Percentiles rank a stretch among this genome's conserved stretches.
Evolutionary conservation across 2,329 filamentous ascomycete genomes (phyloP).

Genomic region (Colletotrichum echinochloae): DNA sequence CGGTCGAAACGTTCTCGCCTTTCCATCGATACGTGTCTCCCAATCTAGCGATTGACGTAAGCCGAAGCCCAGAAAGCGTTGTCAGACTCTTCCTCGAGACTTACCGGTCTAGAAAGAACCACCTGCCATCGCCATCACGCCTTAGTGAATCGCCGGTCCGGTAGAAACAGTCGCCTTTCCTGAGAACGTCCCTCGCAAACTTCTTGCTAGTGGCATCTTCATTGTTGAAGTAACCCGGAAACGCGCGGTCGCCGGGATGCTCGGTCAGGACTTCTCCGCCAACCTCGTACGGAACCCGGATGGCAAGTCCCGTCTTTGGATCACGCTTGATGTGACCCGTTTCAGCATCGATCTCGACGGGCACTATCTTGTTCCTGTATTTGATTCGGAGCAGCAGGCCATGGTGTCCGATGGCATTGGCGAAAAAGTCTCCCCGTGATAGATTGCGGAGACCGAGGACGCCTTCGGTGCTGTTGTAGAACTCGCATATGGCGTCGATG

Average conservation of each 20-base stretch:
- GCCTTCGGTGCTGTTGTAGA: conserved; percentile 84
- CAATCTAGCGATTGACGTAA: conserved; percentile 54
- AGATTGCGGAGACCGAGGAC: conserved; percentile 72
- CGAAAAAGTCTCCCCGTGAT: conserved; percentile 70
- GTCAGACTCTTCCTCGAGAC: conserved; percentile 17
- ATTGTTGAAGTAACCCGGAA: conserved; percentile 79
- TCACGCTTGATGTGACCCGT: conserved; percentile 76
- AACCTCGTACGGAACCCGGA: conserved; percentile 70
- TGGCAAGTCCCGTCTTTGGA: conserved; percentile 75
- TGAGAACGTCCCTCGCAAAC: conserved; percentile 72
- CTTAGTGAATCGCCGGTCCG: conserved; percentile 75
- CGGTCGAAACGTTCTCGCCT: conserved; percentile 74
- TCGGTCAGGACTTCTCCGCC: conserved; percentile 83
- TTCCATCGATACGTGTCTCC: conserved; percentile 84
- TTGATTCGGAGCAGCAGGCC: conserved; percentile 69
- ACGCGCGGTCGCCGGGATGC: conserved; percentile 67
- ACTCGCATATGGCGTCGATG: conserved; percentile 74
- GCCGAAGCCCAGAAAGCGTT: neutral
- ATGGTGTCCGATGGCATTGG: conserved; percentile 77
- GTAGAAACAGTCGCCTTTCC: conserved; percentile 76
- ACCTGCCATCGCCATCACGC: conserved; percentile 71
- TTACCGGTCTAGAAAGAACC: conserved; percentile 73
- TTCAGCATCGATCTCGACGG: conserved; percentile 76
- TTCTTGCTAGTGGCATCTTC: conserved; percentile 75
- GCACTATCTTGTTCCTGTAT: conserved; percentile 68